Percentiles rank a stretch among this genome's conserved stretches.
These are phyloP conservation scores for Cercospora sp. DNA, from an alignment of 2,329 filamentous ascomycete species.

Conservation along the genomic window DNA sequence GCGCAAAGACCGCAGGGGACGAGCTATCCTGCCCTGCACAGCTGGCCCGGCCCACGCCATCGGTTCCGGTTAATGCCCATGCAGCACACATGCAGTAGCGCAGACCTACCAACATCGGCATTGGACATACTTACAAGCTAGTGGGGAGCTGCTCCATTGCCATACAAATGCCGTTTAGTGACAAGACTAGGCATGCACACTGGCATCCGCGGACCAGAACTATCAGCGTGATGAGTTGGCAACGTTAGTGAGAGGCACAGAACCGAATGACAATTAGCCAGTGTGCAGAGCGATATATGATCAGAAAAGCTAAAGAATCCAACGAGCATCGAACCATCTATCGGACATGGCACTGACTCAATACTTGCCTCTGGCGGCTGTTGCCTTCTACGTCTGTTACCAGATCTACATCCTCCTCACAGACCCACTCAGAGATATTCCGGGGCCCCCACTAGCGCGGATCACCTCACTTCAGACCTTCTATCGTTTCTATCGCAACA, in stretches of 20 bases:
- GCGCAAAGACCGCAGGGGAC: background rate
- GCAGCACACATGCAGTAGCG: conserved; percentile 13
- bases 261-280: background rate
- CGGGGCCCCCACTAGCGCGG: conserved; percentile 20
- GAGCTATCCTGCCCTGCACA: background rate
- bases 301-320: background rate
- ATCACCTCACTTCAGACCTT: conserved; percentile 20
- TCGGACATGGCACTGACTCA: conserved; percentile 5
- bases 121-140: conserved; percentile 1
- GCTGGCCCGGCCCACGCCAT: background rate
- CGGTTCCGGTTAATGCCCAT: conserved; percentile 5
- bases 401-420: conserved; percentile 6
- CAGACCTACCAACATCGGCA: background rate
- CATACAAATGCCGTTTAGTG: conserved; percentile 3
- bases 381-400: conserved; percentile 3
- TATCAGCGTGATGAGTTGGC: conserved; percentile 12
- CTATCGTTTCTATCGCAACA: conserved; percentile 16
- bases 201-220: conserved; percentile 6
- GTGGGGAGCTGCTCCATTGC: background rate
- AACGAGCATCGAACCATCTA: background rate
- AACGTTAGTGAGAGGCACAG: background rate
- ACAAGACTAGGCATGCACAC: conserved; percentile 8
- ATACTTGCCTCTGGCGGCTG: background rate
- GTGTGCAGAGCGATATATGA: background rate
- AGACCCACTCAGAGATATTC: conserved; percentile 17